Percentiles rank a stretch among this genome's conserved stretches.
Evolutionary conservation across 1,284 basidiomycete genomes (phyloP).

Genomic region (Anthracocystis panici-leucophaei): DNA sequence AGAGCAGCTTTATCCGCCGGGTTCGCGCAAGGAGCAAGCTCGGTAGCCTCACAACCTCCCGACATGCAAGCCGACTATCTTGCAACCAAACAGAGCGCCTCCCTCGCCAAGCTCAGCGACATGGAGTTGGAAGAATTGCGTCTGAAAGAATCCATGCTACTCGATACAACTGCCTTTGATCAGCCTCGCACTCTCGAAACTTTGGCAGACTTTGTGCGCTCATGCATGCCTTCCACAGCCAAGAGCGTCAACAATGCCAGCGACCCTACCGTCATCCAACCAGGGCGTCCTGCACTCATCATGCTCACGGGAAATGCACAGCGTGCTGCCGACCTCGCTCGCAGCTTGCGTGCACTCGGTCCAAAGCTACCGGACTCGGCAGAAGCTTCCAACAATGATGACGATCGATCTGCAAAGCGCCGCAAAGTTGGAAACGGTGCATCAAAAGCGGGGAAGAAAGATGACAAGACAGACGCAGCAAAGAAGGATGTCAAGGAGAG

Average conservation of each 20-base stretch:
- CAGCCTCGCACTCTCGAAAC: slow-evolving; percentile 31
- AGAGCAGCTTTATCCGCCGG: slow-evolving; percentile 49
- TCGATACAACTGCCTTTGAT: slow-evolving; percentile 46
- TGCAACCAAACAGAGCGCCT: slow-evolving; percentile 43
- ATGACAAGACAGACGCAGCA: slow-evolving; percentile 6
- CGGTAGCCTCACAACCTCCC: slow-evolving; percentile 48
- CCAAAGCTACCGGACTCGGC: slow-evolving; percentile 24
- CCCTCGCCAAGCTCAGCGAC: slow-evolving; percentile 57
- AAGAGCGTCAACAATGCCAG: slow-evolving; percentile 27
- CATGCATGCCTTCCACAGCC: slow-evolving; percentile 35
- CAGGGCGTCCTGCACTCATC: slow-evolving; percentile 49
- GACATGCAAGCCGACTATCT: slow-evolving; percentile 66
- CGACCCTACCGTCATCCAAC: slow-evolving; percentile 18
- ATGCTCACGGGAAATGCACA: slow-evolving; percentile 64
- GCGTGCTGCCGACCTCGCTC: slow-evolving; percentile 60
- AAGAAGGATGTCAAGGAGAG: slow-evolving; percentile 23
- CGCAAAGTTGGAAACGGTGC: slow-evolving; percentile 23
- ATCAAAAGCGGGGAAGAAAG: slow-evolving; percentile 6
- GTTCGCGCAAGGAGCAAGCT: slow-evolving; percentile 37
- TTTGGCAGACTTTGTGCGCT: slow-evolving; percentile 47
- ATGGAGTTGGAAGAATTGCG: slow-evolving; percentile 61
- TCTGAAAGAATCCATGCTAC: slow-evolving; percentile 44
- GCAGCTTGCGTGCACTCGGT: slow-evolving; percentile 46
- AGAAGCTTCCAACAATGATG: slow-evolving; percentile 21
- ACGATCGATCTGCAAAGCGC: slow-evolving; percentile 31